Base-by-base conservation (phyloP, 2,329 filamentous ascomycete genomes). In the Colletotrichum salicis region DNA sequence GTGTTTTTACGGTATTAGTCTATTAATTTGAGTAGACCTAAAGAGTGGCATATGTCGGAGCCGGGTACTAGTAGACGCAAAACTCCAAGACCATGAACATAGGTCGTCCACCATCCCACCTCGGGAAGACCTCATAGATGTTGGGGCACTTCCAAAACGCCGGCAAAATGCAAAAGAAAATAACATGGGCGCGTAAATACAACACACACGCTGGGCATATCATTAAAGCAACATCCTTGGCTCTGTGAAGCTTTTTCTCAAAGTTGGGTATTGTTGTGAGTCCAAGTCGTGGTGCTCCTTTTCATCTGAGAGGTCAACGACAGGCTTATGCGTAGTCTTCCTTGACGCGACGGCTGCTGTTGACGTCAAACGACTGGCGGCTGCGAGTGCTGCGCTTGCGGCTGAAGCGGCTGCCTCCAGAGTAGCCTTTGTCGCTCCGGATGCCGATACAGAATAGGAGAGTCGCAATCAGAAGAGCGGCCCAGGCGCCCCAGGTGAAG, bases 401-500 rank as follows among this genome's bases (percentile, higher is more conserved):
- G 65, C 87, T 83, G 74, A 82, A 83, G 57, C 81, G 79, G 74
- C 82, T 79, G 74, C 82, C 79, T 72, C 83, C 78, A 52, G 81
- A 79, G 74, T 77, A 52, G 72, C 64, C 79, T 74, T 86, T 85
- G 71, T 85, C 84, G 63, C 85, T 83, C 51, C 89, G 84, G 33
- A 89, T 88, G 64, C 90, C 90, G 37, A 91, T 66, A 80, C 88
- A 92, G 84, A 95, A 94, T 70, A 94, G 83, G 35, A 94, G 75
- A 4, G 88, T 89, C 19, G 92, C 88, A 74, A 95, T 80, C 75
- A 94, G 83, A 76, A 94, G 88, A 65, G 88, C 87, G 11, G 88
- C 89, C 82, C 91, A 90, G 1, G 92, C 88, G 19, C 87, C 91
- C 94, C 94, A 96, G 74, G 90, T 91, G 83, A 95, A 96, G 56